Evolutionary conservation across 345 rosid genomes (phyloP), one percentile per base, ranked within the genome.

Genomic region (Salix caprea): DNA sequence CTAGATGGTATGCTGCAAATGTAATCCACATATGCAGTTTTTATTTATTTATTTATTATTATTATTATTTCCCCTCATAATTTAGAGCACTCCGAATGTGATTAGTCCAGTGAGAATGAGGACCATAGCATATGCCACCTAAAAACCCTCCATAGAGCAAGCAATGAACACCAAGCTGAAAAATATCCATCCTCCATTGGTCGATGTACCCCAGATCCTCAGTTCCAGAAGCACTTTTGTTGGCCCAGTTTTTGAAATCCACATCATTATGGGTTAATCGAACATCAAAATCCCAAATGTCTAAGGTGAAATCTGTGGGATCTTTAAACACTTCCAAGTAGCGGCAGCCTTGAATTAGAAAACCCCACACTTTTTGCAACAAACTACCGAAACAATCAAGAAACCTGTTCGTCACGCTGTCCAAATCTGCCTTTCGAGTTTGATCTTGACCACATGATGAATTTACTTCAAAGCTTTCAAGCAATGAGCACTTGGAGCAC

Each of bases 81-180:
- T 16, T 10, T 44, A 79, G 30, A 56, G 67, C 36, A 62, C 64
- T 65, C n/a, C 24, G 37, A 65, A 84, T 66, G 19, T 66, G 65
- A 50, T 26, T 10, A 39, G 67, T 30, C 62, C 61, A 65, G 50
- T 64, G 72, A 8, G 79, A 71, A 75, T 19, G 11, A 23, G 54
- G 73, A 66, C 88, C 89, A 19, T 87, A 89, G 80, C 92, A 91
- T 72, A 87, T 67, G 39, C 80, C 74, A 8, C 83, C 78, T 32
- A 92, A 74, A 58, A 82, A 74, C 46, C 82, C 80, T 46, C 93
- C 93, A 52, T 84, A 92, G 1, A 81, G 75, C 62, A 86, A 78
- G 83, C 97, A 91, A 74, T 94, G 97, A 54, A 86, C 78, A 67
- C 90, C 93, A 52, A 92, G 92, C 79, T 80, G 65, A 65, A 74